Evolutionary conservation across 257 asterid genomes (phyloP), one percentile per base, ranked within the genome.

Genomic region (Salvia rosmarinus): DNA sequence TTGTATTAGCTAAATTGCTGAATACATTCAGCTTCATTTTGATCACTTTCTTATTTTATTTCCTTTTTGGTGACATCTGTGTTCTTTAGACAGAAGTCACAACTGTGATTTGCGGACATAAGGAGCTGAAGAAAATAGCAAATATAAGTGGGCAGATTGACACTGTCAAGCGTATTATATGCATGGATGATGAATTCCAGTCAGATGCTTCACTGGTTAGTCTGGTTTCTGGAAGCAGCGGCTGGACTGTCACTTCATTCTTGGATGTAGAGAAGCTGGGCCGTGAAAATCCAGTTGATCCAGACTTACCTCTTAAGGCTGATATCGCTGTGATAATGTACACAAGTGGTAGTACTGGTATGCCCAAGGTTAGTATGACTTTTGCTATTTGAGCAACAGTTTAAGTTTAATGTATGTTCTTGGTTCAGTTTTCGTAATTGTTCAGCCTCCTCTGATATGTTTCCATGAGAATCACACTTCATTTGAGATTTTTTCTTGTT

Each of bases 301-400:
- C 97, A 9, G 95, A 91, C 37, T 78, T 95, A 49, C 99, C 99
- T 73, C 84, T 95, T 77, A 77, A 86, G 65, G 87, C 98, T 73
- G 99, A 91, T 79, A 42, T 87, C 78, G 99, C 98, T 46, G 99
- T 95, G 81, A 89, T 95, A 68, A 95, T 95, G 99, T 95, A 95
- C 84, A 95, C 99, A 0, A 95, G 99, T 77, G 98, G 99, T 71
- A 95, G 99, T 77, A 95, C 98, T 58, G 99, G 99, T 46, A 81
- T 95, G 96, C 98, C 98, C 32, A 95, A 95, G 99, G 98, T 94
- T 63, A 35, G 82, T 65, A 67, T 37, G 14, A 54, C 39, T 58
- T 70, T 55, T 70, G 10, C 46, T 37, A 30, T 6, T 43, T 64
- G 54, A n/a, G 67, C 39, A 42, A 13, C 14, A 28, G 19, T 57